phyloP scores from a whole-genome alignment of 805 yeast species.

The Candida boleticola region DNA sequence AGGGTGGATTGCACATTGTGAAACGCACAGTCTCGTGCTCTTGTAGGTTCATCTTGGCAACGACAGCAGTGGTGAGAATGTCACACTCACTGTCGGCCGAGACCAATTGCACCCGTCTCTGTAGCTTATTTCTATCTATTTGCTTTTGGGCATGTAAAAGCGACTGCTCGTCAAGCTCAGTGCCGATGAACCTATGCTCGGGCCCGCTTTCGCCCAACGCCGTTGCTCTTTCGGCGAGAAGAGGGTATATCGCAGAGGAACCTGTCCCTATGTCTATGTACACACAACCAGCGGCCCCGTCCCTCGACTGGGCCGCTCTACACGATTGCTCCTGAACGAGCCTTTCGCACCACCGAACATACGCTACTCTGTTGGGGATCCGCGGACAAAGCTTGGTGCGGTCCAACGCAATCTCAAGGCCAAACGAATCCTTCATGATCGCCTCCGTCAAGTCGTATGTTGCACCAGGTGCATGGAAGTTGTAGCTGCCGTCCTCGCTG shows the following conservation, averaged over 20 bases:
- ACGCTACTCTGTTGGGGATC: conserved; percentile 17
- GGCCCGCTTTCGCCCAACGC: too few species aligned
- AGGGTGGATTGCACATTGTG: conserved; percentile 22
- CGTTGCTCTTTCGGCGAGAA: conserved; percentile 5
- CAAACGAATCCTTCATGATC: conserved; percentile 12
- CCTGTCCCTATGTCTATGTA: conserved; percentile 21
- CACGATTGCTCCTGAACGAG: conserved; percentile 8
- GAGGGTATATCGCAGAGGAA: conserved; percentile 17
- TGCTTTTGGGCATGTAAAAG: conserved; percentile 9
- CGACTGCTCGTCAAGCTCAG: conserved; percentile 16
- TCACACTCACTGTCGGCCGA: neutral
- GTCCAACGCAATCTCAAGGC: conserved; percentile 9
- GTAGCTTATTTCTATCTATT: conserved; percentile 1
- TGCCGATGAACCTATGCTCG: conserved; percentile 12
- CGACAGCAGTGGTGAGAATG: neutral
- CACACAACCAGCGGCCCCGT: conserved; percentile 7
- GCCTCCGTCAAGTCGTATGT: conserved; percentile 17
- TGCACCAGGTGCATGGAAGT: conserved; percentile 10
- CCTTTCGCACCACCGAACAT: conserved; percentile 14
- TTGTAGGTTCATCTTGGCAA: neutral
- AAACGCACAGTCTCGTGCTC: conserved; percentile 7
- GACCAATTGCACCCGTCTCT: neutral
- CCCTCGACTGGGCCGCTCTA: neutral
- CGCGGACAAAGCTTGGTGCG: conserved; percentile 18
- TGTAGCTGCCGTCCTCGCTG: conserved; percentile 5